These are phyloP conservation scores for Didymosphaeria variabile DNA, from an alignment of 2,329 filamentous ascomycete species.

Conservation along the genomic window DNA sequence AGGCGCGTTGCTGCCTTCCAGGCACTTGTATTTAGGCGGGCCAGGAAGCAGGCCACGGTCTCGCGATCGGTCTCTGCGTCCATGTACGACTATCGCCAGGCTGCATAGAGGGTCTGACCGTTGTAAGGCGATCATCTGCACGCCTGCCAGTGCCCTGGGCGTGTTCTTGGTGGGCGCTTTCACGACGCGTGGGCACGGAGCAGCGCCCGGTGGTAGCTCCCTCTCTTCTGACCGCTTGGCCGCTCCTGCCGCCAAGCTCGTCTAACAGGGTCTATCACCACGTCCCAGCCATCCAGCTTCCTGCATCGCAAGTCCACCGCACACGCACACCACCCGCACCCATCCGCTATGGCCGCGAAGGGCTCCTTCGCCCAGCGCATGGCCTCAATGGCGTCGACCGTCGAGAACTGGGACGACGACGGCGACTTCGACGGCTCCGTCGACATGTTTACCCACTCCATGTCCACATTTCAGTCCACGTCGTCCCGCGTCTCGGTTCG, in stretches of 20 bases:
- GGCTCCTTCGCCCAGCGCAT: conserved; percentile 50
- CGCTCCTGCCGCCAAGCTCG: conserved; percentile 12
- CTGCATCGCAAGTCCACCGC: conserved; percentile 22
- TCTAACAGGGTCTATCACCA: conserved; percentile 16
- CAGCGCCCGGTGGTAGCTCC: not conserved
- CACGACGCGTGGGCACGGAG: conserved; percentile 4
- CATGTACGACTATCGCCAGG: not conserved
- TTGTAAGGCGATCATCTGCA: not conserved
- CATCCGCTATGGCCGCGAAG: conserved; percentile 44
- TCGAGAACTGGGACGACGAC: conserved; percentile 73
- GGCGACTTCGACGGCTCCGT: conserved; percentile 60
- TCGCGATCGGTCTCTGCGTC: not conserved
- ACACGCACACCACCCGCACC: conserved; percentile 28
- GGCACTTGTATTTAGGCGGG: conserved; percentile 8
- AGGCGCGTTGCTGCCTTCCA: conserved; percentile 19
- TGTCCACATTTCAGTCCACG: conserved; percentile 74
- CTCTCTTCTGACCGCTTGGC: conserved; percentile 6
- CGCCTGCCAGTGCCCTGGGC: not conserved
- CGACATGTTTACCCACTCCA: conserved; percentile 77
- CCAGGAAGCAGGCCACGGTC: conserved; percentile 9
- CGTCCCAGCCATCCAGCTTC: conserved; percentile 25
- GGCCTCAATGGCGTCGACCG: conserved; percentile 65
- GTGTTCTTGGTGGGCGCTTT: not conserved
- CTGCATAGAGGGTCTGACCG: conserved; percentile 8
- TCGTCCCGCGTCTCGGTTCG: conserved; percentile 86